phyloP scores from a whole-genome alignment of 1,139 yeast genomes.

The Suhomyces choctaworum region DNA sequence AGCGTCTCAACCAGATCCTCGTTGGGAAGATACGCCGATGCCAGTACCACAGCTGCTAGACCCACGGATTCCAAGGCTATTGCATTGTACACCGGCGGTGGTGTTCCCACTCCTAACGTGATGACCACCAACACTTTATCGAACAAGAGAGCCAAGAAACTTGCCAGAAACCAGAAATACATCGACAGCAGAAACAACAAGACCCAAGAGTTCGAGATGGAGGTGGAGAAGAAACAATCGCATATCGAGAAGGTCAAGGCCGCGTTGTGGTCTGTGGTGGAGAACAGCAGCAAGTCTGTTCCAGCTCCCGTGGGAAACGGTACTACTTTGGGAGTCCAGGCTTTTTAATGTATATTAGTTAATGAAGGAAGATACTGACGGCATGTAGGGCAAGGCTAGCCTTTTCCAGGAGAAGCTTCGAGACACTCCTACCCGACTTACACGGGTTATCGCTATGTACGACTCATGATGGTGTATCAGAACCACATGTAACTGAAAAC shows the following conservation, averaged over 20 bases:
- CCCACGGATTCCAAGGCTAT: constrained; percentile 61
- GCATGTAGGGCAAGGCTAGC: background rate
- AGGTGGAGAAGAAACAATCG: constrained; percentile 43
- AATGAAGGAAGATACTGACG: background rate
- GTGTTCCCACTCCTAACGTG: constrained; percentile 35
- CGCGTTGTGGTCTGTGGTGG: constrained; percentile 70
- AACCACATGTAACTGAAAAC: too few species aligned
- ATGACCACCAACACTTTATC: constrained; percentile 65
- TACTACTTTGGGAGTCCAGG: constrained; percentile 80
- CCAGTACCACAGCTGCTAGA: constrained; percentile 34
- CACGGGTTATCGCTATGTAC: too few species aligned
- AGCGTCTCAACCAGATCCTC: constrained; percentile 48
- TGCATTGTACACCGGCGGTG: constrained; percentile 57
- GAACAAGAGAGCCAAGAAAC: constrained; percentile 78
- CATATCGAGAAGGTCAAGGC: constrained; percentile 55
- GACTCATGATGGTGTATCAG: too few species aligned
- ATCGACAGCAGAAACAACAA: constrained; percentile 54
- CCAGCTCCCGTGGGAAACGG: constrained; percentile 61
- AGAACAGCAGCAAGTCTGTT: constrained; percentile 48
- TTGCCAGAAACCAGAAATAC: constrained; percentile 77
- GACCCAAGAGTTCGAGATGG: constrained; percentile 48
- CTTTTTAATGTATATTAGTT: constrained; percentile 31
- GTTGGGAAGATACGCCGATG: constrained; percentile 38
- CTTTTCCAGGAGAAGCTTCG: background rate
- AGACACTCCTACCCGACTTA: background rate